Evolutionary conservation across 805 yeast species (phyloP), one percentile per base, ranked within the genome.

Genomic region (Starmerella bacillaris): DNA sequence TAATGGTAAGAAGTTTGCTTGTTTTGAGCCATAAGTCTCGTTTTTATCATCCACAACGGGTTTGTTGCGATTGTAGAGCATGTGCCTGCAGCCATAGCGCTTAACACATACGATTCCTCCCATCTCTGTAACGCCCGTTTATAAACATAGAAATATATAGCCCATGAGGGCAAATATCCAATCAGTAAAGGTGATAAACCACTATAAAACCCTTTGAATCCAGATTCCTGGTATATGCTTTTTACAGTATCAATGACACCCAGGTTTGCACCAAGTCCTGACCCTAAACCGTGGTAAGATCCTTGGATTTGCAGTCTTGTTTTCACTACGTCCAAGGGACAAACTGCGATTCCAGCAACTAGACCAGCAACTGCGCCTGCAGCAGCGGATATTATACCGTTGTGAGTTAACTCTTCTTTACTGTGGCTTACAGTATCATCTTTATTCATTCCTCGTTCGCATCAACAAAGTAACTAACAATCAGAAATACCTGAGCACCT

Each of bases 91-190:
- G 80, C 68, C 33, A 86, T 65, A 1, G 98, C 95, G 35, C 72
- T 59, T 34, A 61, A 60, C 50, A 58, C 63, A 49, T 49, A 37
- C 53, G 37, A 17, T 43, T 17, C 7, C 18, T 33, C 16, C 29
- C 15, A 20, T 8, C 6, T 21, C 22, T 36, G 37, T 34, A 35
- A 43, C 30, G 40, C 30, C 29, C 55, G 49, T 52, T 86, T 96
- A 55, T 89, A 89, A 21, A 83, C 78, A 5, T 86, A 68, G 57
- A 89, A 89, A 54, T 89, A 89, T 31, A 89, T 78, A 65, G 83
- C 83, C 98, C 98, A 89, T 0, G 95, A 82, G 12, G 98, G 98
- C 48, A 89, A 72, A 56, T 89, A 89, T 0, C 98, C 98, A 34
- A 86, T 57, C 1, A 86, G 68, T 27, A 86, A 82, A n/a, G 98